Evolutionary conservation across 768 basidiomycete species (phyloP), one percentile per base, ranked within the genome.

Genomic region (Rubroboletus pulcherrimus): DNA sequence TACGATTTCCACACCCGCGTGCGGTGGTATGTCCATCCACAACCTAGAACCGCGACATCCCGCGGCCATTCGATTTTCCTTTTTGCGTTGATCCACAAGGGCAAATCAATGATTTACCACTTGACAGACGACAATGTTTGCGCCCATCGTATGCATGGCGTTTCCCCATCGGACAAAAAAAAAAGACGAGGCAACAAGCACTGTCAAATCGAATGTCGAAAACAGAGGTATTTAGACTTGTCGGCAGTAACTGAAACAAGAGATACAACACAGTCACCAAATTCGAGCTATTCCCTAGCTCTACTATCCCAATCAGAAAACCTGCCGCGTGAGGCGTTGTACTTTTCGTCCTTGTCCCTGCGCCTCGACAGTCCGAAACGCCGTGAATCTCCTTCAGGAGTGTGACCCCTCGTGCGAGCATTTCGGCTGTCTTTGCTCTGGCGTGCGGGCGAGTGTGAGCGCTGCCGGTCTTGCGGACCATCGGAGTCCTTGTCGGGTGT

Each of bases 381-480:
- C 37, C 53, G 47, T 30, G 57, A 30, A 19, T 55, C 54, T 50
- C 55, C 37, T 43, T 68, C 64, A 2, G 61, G 68, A 46, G 53
- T 70, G 24, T 29, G 52, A 33, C 57, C 65, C 56, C 58, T 55
- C 43, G 30, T 55, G 35, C 47, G 52, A 57, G 51, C n/a, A 40
- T 57, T 53, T 48, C 54, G 55, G n/a, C 14, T 8, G 8, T 53
- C 59, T 47, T 57, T 57, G 38, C 45, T 45, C 46, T 47, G 43
- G 17, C 39, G 35, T 4, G 51, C 7, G 9, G 63, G 64, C 2
- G 68, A 61, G 5, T 1, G 57, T 37, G 64, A 64, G 39, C 58
- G 68, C n/a, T 19, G 49, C 14, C 42, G 53, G 29, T 48, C 53
- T 33, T 46, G 55, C 7, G 43, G 53, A 49, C 39, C 56, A 31